These are phyloP conservation scores for Lenwebbia sp. DNA, from an alignment of 345 rosid genomes.

Conservation along the genomic window DNA sequence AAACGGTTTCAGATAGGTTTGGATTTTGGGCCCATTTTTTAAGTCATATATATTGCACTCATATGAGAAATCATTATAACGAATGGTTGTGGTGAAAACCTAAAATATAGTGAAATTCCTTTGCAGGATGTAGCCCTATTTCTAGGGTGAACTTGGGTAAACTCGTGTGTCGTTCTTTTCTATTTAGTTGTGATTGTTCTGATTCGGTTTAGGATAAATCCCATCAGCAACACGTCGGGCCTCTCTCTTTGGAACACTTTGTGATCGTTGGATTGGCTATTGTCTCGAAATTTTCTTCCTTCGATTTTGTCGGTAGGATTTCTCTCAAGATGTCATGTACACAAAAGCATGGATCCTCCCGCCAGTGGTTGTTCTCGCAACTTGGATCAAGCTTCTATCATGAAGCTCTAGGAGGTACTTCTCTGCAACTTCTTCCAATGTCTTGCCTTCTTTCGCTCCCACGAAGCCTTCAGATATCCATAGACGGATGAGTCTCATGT, in stretches of 20 bases:
- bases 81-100: too few relatives aligned
- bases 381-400: not conserved
- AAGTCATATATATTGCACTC: too few relatives aligned
- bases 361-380: not conserved
- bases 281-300: not conserved
- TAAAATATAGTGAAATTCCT: too few relatives aligned
- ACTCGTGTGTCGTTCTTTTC: too few relatives aligned
- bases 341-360: not conserved
- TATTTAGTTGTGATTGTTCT: too few relatives aligned
- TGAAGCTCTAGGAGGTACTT: not conserved
- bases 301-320: not conserved
- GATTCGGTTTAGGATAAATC: too few relatives aligned
- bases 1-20: too few relatives aligned
- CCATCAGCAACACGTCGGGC: not conserved
- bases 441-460: not conserved
- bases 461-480: not conserved
- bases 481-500: not conserved
- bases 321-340: not conserved
- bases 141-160: too few relatives aligned
- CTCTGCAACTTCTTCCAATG: not conserved
- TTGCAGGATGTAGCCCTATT: too few relatives aligned
- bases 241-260: not conserved
- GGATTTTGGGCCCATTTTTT: too few relatives aligned
- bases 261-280: not conserved
- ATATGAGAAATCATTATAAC: too few relatives aligned